Base-by-base conservation (phyloP, 768 basidiomycete genomes). In the Neoboletus brunneissimus region DNA sequence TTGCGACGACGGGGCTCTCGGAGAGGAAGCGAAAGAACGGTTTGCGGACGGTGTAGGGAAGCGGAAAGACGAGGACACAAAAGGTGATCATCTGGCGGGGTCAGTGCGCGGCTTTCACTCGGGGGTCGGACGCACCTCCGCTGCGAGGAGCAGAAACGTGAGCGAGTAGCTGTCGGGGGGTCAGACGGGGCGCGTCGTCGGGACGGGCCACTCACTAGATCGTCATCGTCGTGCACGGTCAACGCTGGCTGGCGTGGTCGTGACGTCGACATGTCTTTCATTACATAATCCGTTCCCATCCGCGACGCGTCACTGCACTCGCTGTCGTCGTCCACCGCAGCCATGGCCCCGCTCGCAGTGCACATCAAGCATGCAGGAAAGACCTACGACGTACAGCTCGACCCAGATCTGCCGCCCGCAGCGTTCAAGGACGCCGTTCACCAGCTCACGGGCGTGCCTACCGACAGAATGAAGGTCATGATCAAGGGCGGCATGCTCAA, bases 391-490 rank as follows among this genome's bases (percentile, higher is more conserved):
- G 69, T 97, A 40, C 70, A 79, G 46, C 84, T 97, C 45, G 86
- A 97, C 72, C 75, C 85, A 16, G 83, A 87, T 76, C 77, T 81
- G 6, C 81, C 89, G 2, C 83, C 87, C 3, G 66, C 76, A 16
- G 82, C 74, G 15, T 95, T 98, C 81, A 98, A 97, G 71, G 84
- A 92, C 58, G 78, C 84, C 5, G 78, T 98, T 34, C 90, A 89
- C 66, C 81, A 87, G 42, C 75, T 79, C 45, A 98, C 94, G 0
- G 94, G 93, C 9, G 88, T 98, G 3, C 94, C 91, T 4, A 73
- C 84, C 35, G 93, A 96, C 67, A 81, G 94, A 47, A 95, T 97
- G 92, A 99, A 98, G 75, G 88, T 98, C 61, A 94, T 97, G 89
- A 81, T 95, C 70, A 98, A 97, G 70, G 90, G 90, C 52, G 90